These are phyloP conservation scores for Paramecium sonneborni DNA, from an alignment of 73 alveolate species.

Conservation along the genomic window DNA sequence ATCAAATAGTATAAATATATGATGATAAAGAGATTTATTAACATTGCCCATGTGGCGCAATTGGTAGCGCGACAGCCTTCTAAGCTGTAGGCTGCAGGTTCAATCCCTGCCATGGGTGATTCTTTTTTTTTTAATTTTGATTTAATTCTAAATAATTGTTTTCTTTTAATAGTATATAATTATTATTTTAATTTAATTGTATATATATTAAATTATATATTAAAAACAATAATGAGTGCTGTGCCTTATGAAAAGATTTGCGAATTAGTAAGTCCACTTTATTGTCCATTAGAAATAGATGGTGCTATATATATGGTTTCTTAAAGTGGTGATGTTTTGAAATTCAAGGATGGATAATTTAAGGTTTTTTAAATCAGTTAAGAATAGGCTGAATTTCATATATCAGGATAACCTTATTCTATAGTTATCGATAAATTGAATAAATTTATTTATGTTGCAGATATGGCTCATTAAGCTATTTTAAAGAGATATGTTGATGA, in stretches of 20 bases:
- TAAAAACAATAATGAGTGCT: neutral
- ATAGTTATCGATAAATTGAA: slow-evolving; percentile 54
- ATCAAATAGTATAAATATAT: neutral
- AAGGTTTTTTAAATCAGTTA: neutral
- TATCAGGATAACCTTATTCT: slow-evolving; percentile 59
- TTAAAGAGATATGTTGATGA: slow-evolving; percentile 77
- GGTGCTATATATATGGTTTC: slow-evolving; percentile 63
- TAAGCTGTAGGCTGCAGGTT: slow-evolving; percentile 66
- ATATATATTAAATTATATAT: neutral
- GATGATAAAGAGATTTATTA: neutral
- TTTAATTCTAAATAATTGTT: neutral
- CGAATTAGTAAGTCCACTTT: slow-evolving; percentile 39
- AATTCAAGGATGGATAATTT: slow-evolving; percentile 58
- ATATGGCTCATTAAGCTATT: slow-evolving; percentile 67
- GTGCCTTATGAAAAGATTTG: slow-evolving; percentile 67
- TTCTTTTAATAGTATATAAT: no score
- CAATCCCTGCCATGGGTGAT: slow-evolving; percentile 66
- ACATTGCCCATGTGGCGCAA: slow-evolving; percentile 66
- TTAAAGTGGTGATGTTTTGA: slow-evolving; percentile 59
- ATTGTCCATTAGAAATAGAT: slow-evolving; percentile 61
- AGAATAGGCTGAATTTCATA: slow-evolving; percentile 57
- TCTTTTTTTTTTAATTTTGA: neutral
- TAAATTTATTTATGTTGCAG: slow-evolving; percentile 61
- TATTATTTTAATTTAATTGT: no score
- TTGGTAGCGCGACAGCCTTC: slow-evolving; percentile 68